phyloP scores from a whole-genome alignment of 2,329 filamentous ascomycete species.

The Verticillium klebahnii region DNA sequence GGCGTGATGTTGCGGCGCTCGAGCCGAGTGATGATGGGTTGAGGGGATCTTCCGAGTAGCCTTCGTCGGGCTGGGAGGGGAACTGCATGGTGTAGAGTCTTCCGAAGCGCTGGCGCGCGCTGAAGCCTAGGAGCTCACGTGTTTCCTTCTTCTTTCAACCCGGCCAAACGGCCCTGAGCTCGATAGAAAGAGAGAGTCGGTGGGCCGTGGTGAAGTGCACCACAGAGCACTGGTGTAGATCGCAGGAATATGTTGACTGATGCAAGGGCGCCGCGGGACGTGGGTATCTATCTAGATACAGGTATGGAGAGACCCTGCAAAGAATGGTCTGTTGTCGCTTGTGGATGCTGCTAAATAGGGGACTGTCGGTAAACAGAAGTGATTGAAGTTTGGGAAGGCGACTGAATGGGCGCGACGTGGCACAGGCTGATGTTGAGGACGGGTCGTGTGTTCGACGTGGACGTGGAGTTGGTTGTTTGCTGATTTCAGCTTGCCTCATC shows the following conservation, averaged over 20 bases:
- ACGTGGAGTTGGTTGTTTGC: background rate
- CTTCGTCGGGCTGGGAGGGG: conserved; percentile 64
- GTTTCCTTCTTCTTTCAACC: background rate
- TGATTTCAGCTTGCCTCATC: background rate
- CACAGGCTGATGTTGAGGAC: background rate
- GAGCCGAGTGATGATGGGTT: conserved; percentile 30
- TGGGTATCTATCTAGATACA: background rate
- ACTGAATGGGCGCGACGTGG: background rate
- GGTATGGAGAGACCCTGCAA: background rate
- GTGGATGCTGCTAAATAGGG: background rate
- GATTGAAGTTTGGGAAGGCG: background rate
- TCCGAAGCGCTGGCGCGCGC: background rate
- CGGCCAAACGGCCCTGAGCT: background rate
- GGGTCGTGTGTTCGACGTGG: background rate
- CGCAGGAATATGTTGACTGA: background rate
- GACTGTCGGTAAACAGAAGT: background rate
- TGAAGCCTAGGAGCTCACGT: background rate
- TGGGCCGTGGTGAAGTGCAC: background rate
- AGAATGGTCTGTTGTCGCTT: background rate
- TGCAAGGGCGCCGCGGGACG: background rate
- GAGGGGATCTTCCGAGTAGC: conserved; percentile 75
- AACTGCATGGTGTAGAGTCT: conserved; percentile 5
- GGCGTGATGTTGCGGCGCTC: conserved; percentile 12
- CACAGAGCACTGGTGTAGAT: background rate
- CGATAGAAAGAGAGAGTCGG: background rate